Evolutionary conservation across 2,329 filamentous ascomycete species (phyloP).

Genomic region (Neofusicoccum cordaticola): DNA sequence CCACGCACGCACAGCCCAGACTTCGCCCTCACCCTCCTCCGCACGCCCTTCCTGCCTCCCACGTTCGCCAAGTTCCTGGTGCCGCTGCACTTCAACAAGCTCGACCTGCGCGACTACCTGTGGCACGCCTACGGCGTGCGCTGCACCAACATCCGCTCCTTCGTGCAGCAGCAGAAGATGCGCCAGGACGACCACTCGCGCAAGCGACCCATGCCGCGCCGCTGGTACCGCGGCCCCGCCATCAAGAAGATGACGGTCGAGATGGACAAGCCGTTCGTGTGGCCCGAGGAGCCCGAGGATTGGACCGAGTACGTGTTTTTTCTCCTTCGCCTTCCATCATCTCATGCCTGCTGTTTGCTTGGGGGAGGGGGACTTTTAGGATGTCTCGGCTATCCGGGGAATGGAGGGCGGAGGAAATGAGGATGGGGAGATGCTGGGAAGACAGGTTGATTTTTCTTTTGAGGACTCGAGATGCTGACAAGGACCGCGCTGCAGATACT

Average conservation of each 20-base stretch:
- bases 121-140: constrained; percentile 79
- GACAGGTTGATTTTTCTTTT: too few relatives aligned
- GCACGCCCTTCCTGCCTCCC: constrained; percentile 68
- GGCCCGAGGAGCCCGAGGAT: constrained; percentile 69
- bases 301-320: constrained; percentile 51
- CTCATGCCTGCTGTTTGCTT: not conserved
- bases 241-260: constrained; percentile 95
- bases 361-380: constrained; percentile 15
- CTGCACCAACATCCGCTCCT: constrained; percentile 70
- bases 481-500: constrained; percentile 50
- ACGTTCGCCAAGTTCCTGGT: constrained; percentile 87
- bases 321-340: not conserved
- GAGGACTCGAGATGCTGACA: not conserved
- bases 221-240: constrained; percentile 67
- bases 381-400: not conserved
- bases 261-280: constrained; percentile 82
- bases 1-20: constrained; percentile 64
- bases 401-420: not conserved
- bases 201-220: constrained; percentile 45
- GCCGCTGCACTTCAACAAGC: constrained; percentile 89
- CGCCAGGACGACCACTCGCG: constrained; percentile 48
- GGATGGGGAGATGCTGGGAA: too few relatives aligned
- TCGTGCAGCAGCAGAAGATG: constrained; percentile 67
- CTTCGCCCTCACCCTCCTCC: constrained; percentile 76
- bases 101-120: constrained; percentile 94